Conservation (phyloP, 495 filamentous ascomycete genomes). For the Delitschia confertaspora region DNA sequence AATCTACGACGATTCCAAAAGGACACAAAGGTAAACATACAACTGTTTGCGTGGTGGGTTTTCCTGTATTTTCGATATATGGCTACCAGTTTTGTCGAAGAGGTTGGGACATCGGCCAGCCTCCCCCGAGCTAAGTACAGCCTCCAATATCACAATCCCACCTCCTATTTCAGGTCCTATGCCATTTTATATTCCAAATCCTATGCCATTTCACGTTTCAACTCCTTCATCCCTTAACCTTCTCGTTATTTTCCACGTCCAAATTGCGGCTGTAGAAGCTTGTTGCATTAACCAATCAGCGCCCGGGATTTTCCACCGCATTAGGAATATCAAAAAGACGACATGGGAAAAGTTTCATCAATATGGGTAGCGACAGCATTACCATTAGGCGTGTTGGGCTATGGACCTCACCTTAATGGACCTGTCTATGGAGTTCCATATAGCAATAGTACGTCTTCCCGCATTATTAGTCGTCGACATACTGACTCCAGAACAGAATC, state of each 20-base stretch:
- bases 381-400: slow-evolving; percentile 1
- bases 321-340: too few relatives aligned
- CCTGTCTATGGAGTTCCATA: slow-evolving; percentile 7
- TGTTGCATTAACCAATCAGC: not conserved
- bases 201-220: not conserved
- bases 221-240: slow-evolving; percentile 3
- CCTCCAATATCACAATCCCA: too few relatives aligned
- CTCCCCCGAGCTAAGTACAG: too few relatives aligned
- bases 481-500: slow-evolving; percentile 8
- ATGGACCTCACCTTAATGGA: slow-evolving; percentile 4
- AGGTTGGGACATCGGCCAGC: too few relatives aligned
- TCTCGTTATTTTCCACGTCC: slow-evolving; percentile 3
- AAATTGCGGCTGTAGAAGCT: not conserved
- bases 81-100: too few relatives aligned
- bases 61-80: too few relatives aligned
- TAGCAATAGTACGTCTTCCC: slow-evolving; percentile 8
- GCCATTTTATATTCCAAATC: not conserved
- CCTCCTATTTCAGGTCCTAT: too few relatives aligned
- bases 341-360: slow-evolving; percentile 3
- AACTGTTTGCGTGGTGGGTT: too few relatives aligned
- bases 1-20: too few relatives aligned
- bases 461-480: not conserved
- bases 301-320: too few relatives aligned
- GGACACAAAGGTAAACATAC: too few relatives aligned
- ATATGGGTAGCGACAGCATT: slow-evolving; percentile 2